Conservation (phyloP, 352 stramenopile genomes). For the Pythium utonaiense region DNA sequence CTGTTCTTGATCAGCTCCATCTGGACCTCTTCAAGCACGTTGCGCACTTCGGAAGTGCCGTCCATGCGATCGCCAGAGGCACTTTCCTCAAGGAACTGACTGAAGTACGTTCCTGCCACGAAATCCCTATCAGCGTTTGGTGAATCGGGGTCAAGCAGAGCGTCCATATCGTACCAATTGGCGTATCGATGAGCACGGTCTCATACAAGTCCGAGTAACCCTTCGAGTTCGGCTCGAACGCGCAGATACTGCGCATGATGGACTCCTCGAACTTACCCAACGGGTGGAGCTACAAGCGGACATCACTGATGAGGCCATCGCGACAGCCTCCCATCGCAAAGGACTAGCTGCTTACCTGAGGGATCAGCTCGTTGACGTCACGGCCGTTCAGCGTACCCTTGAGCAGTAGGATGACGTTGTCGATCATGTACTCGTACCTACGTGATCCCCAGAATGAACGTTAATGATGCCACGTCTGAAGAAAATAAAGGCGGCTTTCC, state of each 20-base stretch:
- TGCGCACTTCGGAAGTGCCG: conserved; percentile 88
- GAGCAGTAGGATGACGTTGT: conserved; percentile 99
- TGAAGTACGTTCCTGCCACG: conserved; percentile 93
- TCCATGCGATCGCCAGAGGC: conserved; percentile 79
- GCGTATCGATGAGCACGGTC: conserved; percentile 98
- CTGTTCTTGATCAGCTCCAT: conserved; percentile 99
- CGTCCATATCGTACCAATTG: conserved; percentile 70
- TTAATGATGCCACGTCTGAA: background rate
- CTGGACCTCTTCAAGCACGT: conserved; percentile 98
- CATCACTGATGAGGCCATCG: background rate
- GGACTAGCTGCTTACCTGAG: conserved; percentile 44
- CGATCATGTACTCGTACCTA: conserved; percentile 99
- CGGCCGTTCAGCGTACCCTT: conserved; percentile 97
- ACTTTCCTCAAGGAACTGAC: conserved; percentile 95
- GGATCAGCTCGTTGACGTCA: conserved; percentile 97
- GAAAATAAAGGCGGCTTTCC: too few species aligned
- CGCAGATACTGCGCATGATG: conserved; percentile 98
- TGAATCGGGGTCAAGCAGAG: background rate
- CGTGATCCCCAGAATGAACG: conserved; percentile 14
- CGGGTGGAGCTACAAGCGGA: conserved; percentile 90
- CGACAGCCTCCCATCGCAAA: background rate
- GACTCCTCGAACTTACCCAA: conserved; percentile 98
- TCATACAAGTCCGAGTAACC: conserved; percentile 99
- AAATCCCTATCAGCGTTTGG: background rate
- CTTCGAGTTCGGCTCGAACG: conserved; percentile 96